Percentiles rank a stretch among this genome's conserved stretches.
Evolutionary conservation across 495 filamentous ascomycete genomes (phyloP).

Genomic region (Xylona heveae): DNA sequence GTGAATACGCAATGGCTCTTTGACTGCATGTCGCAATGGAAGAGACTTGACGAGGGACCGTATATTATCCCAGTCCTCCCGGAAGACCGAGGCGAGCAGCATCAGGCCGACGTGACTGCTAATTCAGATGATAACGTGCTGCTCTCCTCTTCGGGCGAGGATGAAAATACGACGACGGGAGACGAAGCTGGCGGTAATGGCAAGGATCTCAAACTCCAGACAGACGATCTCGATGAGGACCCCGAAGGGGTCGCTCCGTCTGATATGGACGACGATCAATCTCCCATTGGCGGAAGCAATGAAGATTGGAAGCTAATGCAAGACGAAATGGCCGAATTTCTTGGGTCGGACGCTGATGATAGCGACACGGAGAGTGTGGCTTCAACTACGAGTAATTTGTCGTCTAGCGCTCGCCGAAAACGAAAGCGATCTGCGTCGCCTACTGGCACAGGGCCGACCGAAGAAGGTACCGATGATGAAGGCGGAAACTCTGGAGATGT

Average conservation of each 20-base stretch:
- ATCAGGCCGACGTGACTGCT: not conserved
- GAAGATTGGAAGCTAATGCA: conserved; percentile 5
- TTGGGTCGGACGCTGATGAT: conserved; percentile 6
- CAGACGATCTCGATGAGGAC: conserved; percentile 4
- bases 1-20: conserved; percentile 79
- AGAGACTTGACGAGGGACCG: conserved; percentile 44
- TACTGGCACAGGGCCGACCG: not conserved
- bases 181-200: conserved; percentile 1
- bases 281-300: conserved; percentile 2
- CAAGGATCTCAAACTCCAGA: no score
- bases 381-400: not conserved
- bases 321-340: conserved; percentile 5
- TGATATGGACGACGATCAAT: conserved; percentile 1
- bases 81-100: conserved; percentile 24
- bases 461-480: not conserved
- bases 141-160: no score
- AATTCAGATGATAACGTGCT: no score
- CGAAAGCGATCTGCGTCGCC: conserved; percentile 2
- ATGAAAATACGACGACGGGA: not conserved
- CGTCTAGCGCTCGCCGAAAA: not conserved
- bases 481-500: not conserved
- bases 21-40: conserved; percentile 62
- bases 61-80: conserved; percentile 49
- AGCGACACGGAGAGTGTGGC: conserved; percentile 4
- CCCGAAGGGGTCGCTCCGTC: conserved; percentile 2